A percentile compares a stretch with the other conserved stretches of the same genome.
Conservation (phyloP, 768 basidiomycete genomes). For the Nidularia sp. region DNA sequence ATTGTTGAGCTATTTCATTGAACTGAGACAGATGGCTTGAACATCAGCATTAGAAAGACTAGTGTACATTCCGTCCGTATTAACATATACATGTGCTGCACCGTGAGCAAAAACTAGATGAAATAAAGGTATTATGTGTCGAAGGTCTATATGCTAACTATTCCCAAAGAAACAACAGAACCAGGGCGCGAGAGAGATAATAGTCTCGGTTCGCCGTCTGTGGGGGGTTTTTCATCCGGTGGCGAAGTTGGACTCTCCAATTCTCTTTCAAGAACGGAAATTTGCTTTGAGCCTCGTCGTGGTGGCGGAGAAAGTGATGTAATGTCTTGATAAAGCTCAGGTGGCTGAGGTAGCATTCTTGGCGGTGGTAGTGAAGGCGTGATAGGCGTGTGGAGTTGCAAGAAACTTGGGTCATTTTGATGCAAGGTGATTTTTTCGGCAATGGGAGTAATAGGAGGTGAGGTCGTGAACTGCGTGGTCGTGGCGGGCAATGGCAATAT, state of each 20-base stretch:
- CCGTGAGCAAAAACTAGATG: constrained; percentile 1
- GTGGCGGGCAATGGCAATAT: constrained; percentile 6
- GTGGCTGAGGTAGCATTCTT: constrained; percentile 9
- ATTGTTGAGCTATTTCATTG: no score
- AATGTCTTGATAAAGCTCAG: constrained; percentile 21
- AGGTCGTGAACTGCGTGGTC: constrained; percentile 5
- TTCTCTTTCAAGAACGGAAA: constrained; percentile 28
- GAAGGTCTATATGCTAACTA: constrained; percentile 39
- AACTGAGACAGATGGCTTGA: no score
- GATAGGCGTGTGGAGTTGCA: constrained; percentile 47
- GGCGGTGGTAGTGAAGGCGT: constrained; percentile 31
- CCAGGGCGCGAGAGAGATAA: constrained; percentile 43
- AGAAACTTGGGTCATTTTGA: constrained; percentile 57
- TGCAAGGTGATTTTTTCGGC: constrained; percentile 56
- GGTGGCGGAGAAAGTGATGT: constrained; percentile 59
- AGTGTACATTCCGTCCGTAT: no score
- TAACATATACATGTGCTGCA: constrained; percentile 3
- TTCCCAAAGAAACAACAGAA: constrained; percentile 51
- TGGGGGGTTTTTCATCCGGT: neutral
- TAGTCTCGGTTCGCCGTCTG: constrained; percentile 8
- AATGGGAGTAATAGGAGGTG: constrained; percentile 48
- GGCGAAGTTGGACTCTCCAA: constrained; percentile 8
- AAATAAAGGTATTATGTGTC: no score
- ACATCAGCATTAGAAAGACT: no score
- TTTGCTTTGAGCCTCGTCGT: constrained; percentile 51